Conservation (phyloP, 2,329 filamentous ascomycete genomes). For the Paraphaeosphaeria sporulosa region DNA sequence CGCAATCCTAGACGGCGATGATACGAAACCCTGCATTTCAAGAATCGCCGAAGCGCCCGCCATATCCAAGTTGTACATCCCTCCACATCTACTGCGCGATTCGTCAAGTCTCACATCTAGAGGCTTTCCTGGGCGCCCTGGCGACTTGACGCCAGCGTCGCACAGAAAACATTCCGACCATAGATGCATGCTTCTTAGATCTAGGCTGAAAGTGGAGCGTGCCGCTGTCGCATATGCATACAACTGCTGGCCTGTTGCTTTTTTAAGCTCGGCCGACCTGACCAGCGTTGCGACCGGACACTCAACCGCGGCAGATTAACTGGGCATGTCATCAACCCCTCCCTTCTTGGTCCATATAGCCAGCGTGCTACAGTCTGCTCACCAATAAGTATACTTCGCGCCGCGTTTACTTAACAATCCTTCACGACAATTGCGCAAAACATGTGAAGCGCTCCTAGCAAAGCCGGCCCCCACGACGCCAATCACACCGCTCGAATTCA, state of each 20-base stretch:
- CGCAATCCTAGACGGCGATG: background rate
- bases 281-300: constrained; percentile 12
- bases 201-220: constrained; percentile 8
- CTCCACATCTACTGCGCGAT: background rate
- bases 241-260: constrained; percentile 13
- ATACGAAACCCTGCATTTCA: constrained; percentile 4
- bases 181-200: background rate
- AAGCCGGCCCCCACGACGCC: constrained; percentile 22
- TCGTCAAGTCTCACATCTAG: background rate
- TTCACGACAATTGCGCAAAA: constrained; percentile 10
- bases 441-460: constrained; percentile 24
- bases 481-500: constrained; percentile 13
- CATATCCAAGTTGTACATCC: background rate
- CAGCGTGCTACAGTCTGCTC: constrained; percentile 12
- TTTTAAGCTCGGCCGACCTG: constrained; percentile 19
- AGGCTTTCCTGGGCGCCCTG: constrained; percentile 9
- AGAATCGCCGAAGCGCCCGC: background rate
- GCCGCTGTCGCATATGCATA: constrained; percentile 14
- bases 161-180: background rate
- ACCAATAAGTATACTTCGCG: constrained; percentile 10
- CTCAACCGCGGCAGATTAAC: constrained; percentile 15
- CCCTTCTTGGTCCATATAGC: constrained; percentile 3
- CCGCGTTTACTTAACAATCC: no score
- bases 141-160: constrained; percentile 1
- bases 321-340: constrained; percentile 13